A percentile compares a stretch with the other conserved stretches of the same genome.
phyloP scores from a whole-genome alignment of 2,329 filamentous ascomycete genomes.

The Volutella citrinella region DNA sequence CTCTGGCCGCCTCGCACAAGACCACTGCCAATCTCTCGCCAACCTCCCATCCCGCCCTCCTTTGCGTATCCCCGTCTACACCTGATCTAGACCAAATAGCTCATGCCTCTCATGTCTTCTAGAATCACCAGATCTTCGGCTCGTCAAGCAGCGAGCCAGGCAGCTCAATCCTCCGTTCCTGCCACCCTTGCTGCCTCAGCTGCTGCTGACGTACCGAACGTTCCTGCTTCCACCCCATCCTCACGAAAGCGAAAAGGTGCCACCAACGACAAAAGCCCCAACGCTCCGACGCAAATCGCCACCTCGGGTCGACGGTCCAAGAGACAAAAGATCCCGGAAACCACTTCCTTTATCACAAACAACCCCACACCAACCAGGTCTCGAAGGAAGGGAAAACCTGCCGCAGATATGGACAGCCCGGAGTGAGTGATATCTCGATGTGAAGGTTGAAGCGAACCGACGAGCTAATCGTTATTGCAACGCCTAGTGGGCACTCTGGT shows the following conservation, averaged over 20 bases:
- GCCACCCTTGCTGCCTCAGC: constrained; percentile 36
- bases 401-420: constrained; percentile 69
- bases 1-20: too few relatives aligned
- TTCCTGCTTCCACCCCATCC: constrained; percentile 41
- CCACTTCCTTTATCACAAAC: constrained; percentile 33
- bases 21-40: too few relatives aligned
- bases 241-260: constrained; percentile 76
- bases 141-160: constrained; percentile 74
- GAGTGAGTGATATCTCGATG: constrained; percentile 49
- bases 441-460: too few relatives aligned
- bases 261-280: constrained; percentile 48
- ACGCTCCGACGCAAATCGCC: constrained; percentile 23
- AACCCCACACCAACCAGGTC: constrained; percentile 38
- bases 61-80: too few relatives aligned
- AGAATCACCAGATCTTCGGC: constrained; percentile 95
- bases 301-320: constrained; percentile 61
- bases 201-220: constrained; percentile 37
- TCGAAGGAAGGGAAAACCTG: constrained; percentile 59
- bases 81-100: too few relatives aligned
- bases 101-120: constrained; percentile 78
- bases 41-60: too few relatives aligned
- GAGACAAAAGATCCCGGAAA: constrained; percentile 63
- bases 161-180: constrained; percentile 45
- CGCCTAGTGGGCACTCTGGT: constrained; percentile 38
- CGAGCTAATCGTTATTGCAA: too few relatives aligned